Evolutionary conservation across 2,329 filamentous ascomycete species (phyloP), one percentile per base, ranked within the genome.

Genomic region (Talaromyces amestolkiae): DNA sequence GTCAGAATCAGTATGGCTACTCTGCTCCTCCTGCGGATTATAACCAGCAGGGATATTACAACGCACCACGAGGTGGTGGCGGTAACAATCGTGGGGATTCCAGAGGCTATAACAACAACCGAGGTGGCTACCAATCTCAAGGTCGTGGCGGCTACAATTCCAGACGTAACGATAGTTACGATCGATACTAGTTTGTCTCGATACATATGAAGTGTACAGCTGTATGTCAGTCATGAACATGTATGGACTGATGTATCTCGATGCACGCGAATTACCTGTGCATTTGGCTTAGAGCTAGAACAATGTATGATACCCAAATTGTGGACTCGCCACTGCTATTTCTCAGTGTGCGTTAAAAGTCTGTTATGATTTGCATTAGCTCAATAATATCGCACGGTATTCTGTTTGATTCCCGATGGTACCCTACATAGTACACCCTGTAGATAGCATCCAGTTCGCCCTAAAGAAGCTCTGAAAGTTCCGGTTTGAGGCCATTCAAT

Each of bases 141-240:
- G 68, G 69, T 31, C 69, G 65, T 53, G 65, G 67, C 27, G 59
- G 61, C 53, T 71, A 74, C 67, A 68, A 71, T 51, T 69, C 71
- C n/a, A 70, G 74, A 47, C 72, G 72, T 49, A 71, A 73, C 62
- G 76, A 77, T 67, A 76, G 78, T 64, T 79, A 79, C 68, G 75
- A 76, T 37, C 73, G 77, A 31, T 80, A 80, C 68, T 74, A 61
- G 70, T 54, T 39, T 64, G 39, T n/a, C 22, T 58, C 41, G 27
- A 45, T 39, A 33, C 31, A 64, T 27, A 35, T 54, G 31, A 39
- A 24, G 10, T 31, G 37, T 31, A 62, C 17, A 43, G 19, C 22
- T 24, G 15, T 45, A 24, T 59, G 56, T 22, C 59, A 41, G 35
- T 39, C 3, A 27, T n/a, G 13, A 43, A 27, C 15, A 58, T 33